phyloP scores from a whole-genome alignment of 805 yeast genomes.

The Wilhelminamyces savonicus region DNA sequence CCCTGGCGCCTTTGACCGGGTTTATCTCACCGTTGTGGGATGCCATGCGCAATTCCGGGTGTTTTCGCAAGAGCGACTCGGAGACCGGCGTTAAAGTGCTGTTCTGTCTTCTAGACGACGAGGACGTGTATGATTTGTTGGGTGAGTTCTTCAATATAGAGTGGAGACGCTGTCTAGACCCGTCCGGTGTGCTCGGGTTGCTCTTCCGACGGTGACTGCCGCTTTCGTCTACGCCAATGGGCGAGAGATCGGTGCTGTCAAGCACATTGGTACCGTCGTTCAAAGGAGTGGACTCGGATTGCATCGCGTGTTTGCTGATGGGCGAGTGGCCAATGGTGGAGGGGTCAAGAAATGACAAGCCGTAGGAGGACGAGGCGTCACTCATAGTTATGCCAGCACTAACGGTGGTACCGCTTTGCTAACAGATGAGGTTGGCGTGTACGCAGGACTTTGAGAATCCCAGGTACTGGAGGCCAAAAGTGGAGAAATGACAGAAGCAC shows the following conservation, averaged over 20 bases:
- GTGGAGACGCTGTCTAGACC: slow-evolving; percentile 2
- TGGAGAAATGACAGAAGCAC: neutral
- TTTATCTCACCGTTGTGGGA: slow-evolving; percentile 3
- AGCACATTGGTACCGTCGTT: neutral
- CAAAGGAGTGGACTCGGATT: slow-evolving; percentile 15
- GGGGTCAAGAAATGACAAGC: slow-evolving; percentile 6
- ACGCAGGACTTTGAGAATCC: neutral
- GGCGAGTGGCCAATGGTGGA: no score
- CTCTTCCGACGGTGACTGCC: slow-evolving; percentile 1
- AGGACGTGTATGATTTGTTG: slow-evolving; percentile 1
- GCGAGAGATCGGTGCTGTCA: slow-evolving; percentile 5
- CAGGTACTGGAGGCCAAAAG: neutral
- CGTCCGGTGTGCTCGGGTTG: no score
- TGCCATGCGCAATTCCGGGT: slow-evolving; percentile 14
- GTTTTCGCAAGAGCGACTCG: slow-evolving; percentile 8
- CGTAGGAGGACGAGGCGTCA: slow-evolving; percentile 5
- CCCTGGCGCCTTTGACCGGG: slow-evolving; percentile 5
- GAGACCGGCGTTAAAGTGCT: slow-evolving; percentile 2
- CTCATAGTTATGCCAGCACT: no score
- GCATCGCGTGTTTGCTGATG: slow-evolving; percentile 6
- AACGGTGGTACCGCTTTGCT: no score
- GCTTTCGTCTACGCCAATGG: slow-evolving; percentile 5
- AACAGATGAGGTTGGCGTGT: neutral
- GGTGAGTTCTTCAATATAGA: slow-evolving; percentile 6
- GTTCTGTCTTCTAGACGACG: no score